Base-by-base conservation (phyloP, 2,329 filamentous ascomycete species). In the Trichoderma lentiforme region DNA sequence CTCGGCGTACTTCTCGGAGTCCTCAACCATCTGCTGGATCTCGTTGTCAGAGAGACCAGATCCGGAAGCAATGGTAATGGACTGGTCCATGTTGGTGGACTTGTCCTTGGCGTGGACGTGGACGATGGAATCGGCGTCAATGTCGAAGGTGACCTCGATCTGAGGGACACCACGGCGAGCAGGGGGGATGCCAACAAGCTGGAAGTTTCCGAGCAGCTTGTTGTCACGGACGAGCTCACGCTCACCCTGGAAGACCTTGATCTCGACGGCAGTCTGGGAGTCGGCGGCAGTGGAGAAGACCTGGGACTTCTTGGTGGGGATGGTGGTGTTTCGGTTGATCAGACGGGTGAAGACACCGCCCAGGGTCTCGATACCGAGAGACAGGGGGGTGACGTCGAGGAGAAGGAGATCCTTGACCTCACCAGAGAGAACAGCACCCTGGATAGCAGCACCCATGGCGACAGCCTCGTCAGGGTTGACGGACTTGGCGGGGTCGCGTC, bases 201-300 rank as follows among this genome's bases (percentile, higher is more conserved):
- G 95, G 93, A 98, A 98, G 92, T 98, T 98, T 74, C 95, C 95
- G 73, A 98, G 90, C 73, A 98, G 87, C 90, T 98, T 98, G 92
- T 98, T 98, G 87, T 98, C 95, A 82, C 91, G 92, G 83, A 98
- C 95, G 75, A 98, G 94, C 88, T 98, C 95, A 93, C 95, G 95
- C 90, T 98, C 95, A 88, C 95, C 95, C 91, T 98, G 95, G 92
- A 91, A 98, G 75, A 98, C 95, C 93, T 98, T 98, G 89, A 98
- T 98, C 88, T 98, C 95, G 81, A 98, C 95, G 77, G 95, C 95
- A 75, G 93, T 97, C 89, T 98, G 95, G 93, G 97, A 97, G 83
- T 98, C 95, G 77, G 95, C 95, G 70, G 95, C 95, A 66, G 95
- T 98, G 71, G 95, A 98, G 91, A 98, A 98, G 81, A 95, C 91